Evolutionary conservation across 306 rosid genomes (phyloP), one percentile per base, ranked within the genome.

Genomic region (Sicyos baderoa): DNA sequence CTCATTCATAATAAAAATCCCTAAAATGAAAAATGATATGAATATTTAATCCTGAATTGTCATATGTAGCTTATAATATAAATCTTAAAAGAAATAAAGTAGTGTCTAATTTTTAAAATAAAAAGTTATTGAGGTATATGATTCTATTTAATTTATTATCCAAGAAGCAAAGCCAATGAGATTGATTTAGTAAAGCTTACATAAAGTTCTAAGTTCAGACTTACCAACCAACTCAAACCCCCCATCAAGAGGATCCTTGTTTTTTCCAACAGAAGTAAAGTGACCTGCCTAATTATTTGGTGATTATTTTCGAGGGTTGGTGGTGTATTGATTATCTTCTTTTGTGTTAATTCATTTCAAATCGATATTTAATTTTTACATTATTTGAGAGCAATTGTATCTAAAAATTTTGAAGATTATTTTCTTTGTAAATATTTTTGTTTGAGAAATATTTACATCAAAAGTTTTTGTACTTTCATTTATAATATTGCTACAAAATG

Each of bases 151-250:
- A 61, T 63, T 63, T 17, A 40, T 63, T 63, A 19, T 18, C 0
- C 2, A 63, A 42, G 69, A 63, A 63, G 52, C 53, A 62, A 62
- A 17, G 27, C 23, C 25, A 18, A n/a, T 59, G 49, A 61, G 5
- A 29, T 2, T 15, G 48, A 14, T 32, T 61, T 61, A 35, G 69
- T 63, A 63, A 63, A 63, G 52, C 17, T 63, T 42, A 63, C 69
- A 42, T 63, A 40, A 63, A 63, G 69, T 63, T 40, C 10, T 40
- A 40, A 7, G 44, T 37, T 37, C 40, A 6, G 7, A 37, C 44
- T 2, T 5, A 0, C 44, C 44, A 37, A 37, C 8, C 8, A 37
- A 37, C 44, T 37, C 44, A 6, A 37, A 37, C 9, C 9, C 9
- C 44, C 44, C 8, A 5, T 7, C 0, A 7, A 40, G 45, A 40